phyloP scores from a whole-genome alignment of 129 eudicot genomes.

The Flaveria bidentis region DNA sequence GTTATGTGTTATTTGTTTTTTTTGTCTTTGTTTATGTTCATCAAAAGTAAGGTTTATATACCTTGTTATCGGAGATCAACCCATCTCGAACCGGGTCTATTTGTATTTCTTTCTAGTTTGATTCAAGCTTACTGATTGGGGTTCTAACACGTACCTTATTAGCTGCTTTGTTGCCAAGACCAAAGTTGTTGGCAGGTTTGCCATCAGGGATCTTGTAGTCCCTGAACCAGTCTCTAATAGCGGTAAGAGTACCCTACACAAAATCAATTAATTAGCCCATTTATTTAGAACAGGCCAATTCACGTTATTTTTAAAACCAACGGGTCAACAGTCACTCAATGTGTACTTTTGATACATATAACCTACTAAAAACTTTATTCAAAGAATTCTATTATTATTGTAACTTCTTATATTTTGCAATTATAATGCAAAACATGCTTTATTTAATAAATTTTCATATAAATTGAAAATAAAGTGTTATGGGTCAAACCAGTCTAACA shows the following conservation, averaged over 20 bases:
- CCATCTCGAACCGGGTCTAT: no score
- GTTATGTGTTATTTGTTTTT: no score
- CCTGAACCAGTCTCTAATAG: conserved; percentile 99
- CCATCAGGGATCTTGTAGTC: conserved; percentile 99
- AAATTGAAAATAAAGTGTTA: not conserved
- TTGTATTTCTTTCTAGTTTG: no score
- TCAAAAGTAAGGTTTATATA: no score
- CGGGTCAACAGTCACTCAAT: not conserved
- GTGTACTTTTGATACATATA: not conserved
- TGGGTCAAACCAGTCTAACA: not conserved
- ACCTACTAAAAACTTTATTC: not conserved
- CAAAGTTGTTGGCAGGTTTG: conserved; percentile 96
- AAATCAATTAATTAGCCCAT: conserved; percentile 24
- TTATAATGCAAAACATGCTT: not conserved
- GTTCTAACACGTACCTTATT: conserved; percentile 53
- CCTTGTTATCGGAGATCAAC: no score
- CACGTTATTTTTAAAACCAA: not conserved
- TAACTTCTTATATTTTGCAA: not conserved
- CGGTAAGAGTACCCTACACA: conserved; percentile 87
- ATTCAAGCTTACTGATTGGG: no score
- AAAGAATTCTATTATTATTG: not conserved
- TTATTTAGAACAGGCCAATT: not conserved
- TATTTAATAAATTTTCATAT: not conserved
- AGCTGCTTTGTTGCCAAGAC: conserved; percentile 95
- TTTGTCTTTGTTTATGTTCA: no score